Evolutionary conservation across 2,329 filamentous ascomycete species (phyloP).

Genomic region (Exophiala calicioides): DNA sequence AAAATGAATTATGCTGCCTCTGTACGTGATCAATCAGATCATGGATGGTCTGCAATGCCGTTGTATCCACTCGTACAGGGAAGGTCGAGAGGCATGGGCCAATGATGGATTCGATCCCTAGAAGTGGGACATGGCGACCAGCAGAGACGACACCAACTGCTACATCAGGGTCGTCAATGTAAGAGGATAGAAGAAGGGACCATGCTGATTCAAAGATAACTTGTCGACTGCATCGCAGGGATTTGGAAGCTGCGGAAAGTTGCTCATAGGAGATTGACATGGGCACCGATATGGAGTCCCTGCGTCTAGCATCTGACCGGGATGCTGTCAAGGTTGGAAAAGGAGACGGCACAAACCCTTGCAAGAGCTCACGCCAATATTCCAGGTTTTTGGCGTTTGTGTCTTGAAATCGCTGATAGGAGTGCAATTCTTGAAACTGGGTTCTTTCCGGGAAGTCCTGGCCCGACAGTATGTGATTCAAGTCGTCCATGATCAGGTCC

Average conservation of each 20-base stretch:
- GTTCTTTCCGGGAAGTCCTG: slow-evolving; percentile 46
- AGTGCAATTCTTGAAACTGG: slow-evolving; percentile 62
- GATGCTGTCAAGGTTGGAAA: slow-evolving; percentile 49
- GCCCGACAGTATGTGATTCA: slow-evolving; percentile 54
- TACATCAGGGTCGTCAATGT: slow-evolving; percentile 66
- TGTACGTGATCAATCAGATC: slow-evolving; percentile 69
- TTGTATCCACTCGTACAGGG: slow-evolving; percentile 67
- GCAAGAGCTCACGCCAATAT: slow-evolving; percentile 72
- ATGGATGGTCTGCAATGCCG: slow-evolving; percentile 51
- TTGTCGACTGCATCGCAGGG: slow-evolving; percentile 61
- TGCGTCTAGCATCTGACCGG: not conserved
- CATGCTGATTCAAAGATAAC: slow-evolving; percentile 75
- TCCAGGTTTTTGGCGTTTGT: slow-evolving; percentile 1
- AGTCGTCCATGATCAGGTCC: slow-evolving; percentile 70
- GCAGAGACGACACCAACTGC: slow-evolving; percentile 79
- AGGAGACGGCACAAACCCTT: slow-evolving; percentile 54
- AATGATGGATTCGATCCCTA: slow-evolving; percentile 69
- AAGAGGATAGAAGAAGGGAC: slow-evolving; percentile 63
- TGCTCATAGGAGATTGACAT: slow-evolving; percentile 36
- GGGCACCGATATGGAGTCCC: slow-evolving; percentile 23
- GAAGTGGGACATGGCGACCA: slow-evolving; percentile 72
- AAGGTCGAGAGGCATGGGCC: slow-evolving; percentile 79
- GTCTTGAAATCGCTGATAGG: slow-evolving; percentile 43
- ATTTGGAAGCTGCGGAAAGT: slow-evolving; percentile 42
- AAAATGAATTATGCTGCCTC: slow-evolving; percentile 62